These are phyloP conservation scores for Talaromyces marneffei DNA, from an alignment of 2,329 filamentous ascomycete genomes.

Conservation along the genomic window DNA sequence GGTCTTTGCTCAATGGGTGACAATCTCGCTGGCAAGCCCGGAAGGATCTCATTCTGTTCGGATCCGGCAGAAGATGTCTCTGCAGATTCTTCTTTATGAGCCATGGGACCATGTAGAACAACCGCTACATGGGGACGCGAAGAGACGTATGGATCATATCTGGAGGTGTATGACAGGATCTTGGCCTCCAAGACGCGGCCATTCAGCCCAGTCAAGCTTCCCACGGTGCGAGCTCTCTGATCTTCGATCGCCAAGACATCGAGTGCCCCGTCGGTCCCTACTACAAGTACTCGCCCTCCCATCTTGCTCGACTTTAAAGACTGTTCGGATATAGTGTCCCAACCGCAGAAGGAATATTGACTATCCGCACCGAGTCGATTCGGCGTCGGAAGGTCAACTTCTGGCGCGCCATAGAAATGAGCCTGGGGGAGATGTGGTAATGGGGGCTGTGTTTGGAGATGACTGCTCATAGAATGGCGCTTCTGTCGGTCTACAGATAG, in stretches of 20 bases:
- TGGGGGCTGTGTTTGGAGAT: constrained; percentile 41
- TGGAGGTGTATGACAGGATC: constrained; percentile 64
- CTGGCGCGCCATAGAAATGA: constrained; percentile 70
- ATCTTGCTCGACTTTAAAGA: constrained; percentile 37
- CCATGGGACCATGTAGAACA: constrained; percentile 69
- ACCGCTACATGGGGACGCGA: constrained; percentile 71
- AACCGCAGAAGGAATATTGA: constrained; percentile 71
- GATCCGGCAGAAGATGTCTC: constrained; percentile 29
- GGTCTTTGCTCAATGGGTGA: constrained; percentile 20
- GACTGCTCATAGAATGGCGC: constrained; percentile 33
- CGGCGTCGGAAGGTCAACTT: constrained; percentile 57
- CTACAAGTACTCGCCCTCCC: constrained; percentile 61
- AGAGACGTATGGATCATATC: constrained; percentile 47
- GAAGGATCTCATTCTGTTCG: constrained; percentile 31
- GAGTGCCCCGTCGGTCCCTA: constrained; percentile 74
- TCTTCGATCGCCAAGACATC: constrained; percentile 70
- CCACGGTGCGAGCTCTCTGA: constrained; percentile 63
- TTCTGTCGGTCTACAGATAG: constrained; percentile 35
- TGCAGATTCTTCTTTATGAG: constrained; percentile 43
- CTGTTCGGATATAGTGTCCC: constrained; percentile 60
- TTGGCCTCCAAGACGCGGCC: constrained; percentile 79
- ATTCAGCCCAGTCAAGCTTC: constrained; percentile 67
- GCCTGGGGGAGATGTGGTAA: constrained; percentile 69
- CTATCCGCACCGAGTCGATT: constrained; percentile 34
- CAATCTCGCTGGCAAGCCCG: constrained; percentile 22